phyloP scores from a whole-genome alignment of 257 asterid species.

The Forsythia viridissima region DNA sequence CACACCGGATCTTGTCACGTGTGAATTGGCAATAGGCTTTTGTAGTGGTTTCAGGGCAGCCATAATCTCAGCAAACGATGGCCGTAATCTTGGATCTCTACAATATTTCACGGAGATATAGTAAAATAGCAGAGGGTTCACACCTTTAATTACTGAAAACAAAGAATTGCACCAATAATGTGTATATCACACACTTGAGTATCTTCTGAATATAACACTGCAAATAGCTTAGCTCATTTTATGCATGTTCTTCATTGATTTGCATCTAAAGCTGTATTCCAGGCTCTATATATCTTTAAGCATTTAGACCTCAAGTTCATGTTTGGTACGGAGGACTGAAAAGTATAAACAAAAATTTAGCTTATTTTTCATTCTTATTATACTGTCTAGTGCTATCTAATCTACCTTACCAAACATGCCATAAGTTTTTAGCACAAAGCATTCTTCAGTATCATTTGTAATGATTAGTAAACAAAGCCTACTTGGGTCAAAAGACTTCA shows the following conservation, averaged over 20 bases:
- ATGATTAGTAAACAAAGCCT: not conserved
- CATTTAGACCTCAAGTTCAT: not conserved
- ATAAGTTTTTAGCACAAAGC: not conserved
- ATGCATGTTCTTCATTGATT: not conserved
- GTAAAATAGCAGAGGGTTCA: not conserved
- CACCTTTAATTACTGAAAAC: no score
- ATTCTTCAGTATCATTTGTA: not conserved
- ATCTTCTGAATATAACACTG: no score
- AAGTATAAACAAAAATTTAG: not conserved
- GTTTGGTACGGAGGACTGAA: not conserved
- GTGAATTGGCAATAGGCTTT: conserved; percentile 66
- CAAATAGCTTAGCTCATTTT: no score
- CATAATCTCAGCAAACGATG: conserved; percentile 90
- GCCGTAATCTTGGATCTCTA: conserved; percentile 83
- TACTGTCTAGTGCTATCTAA: no score
- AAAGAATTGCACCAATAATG: not conserved
- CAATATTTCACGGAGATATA: conserved; percentile 1
- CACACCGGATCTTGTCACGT: conserved; percentile 38
- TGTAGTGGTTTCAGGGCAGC: conserved; percentile 83
- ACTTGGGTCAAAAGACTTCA: not conserved
- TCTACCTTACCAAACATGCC: not conserved
- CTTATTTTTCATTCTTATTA: not conserved
- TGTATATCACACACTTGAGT: no score
- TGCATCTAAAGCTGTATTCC: not conserved
- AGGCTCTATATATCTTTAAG: not conserved